These are phyloP conservation scores for Boletales sp. DNA, from an alignment of 768 basidiomycete genomes.

Conservation along the genomic window DNA sequence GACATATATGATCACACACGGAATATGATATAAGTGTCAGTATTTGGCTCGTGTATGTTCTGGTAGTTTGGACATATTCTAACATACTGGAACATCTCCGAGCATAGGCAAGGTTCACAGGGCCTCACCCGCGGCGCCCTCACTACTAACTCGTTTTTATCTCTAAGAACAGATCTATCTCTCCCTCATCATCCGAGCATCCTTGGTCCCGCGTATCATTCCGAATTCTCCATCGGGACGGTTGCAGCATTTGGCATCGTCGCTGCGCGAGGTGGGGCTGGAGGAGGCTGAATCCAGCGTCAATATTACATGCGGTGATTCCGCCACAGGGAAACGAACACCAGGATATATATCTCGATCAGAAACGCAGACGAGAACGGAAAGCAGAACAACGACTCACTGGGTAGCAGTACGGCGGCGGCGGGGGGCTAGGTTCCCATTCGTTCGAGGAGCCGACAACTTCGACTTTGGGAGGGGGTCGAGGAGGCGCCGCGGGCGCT, in stretches of 20 bases:
- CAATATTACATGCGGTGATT: background rate
- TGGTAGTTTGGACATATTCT: too few species aligned
- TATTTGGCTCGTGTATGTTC: too few species aligned
- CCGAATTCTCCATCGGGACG: background rate
- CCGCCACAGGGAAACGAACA: too few species aligned
- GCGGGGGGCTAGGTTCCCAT: slow-evolving; percentile 1
- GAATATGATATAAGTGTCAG: too few species aligned
- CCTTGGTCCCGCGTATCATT: background rate
- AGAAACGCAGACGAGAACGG: too few species aligned
- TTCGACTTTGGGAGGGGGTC: background rate
- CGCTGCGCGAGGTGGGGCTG: background rate
- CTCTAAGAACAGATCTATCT: too few species aligned
- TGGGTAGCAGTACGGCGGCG: slow-evolving; percentile 2
- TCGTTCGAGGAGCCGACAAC: background rate
- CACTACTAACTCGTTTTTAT: too few species aligned
- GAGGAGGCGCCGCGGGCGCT: background rate
- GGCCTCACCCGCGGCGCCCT: too few species aligned
- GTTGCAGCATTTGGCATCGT: background rate
- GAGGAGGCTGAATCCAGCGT: background rate
- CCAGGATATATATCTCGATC: background rate
- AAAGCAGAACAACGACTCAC: background rate
- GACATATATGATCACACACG: too few species aligned
- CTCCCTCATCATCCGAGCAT: too few species aligned
- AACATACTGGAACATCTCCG: too few species aligned
- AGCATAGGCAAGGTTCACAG: too few species aligned